Evolutionary conservation across 2,329 filamentous ascomycete genomes (phyloP).

Genomic region (Pseudogymnoascus sp.): DNA sequence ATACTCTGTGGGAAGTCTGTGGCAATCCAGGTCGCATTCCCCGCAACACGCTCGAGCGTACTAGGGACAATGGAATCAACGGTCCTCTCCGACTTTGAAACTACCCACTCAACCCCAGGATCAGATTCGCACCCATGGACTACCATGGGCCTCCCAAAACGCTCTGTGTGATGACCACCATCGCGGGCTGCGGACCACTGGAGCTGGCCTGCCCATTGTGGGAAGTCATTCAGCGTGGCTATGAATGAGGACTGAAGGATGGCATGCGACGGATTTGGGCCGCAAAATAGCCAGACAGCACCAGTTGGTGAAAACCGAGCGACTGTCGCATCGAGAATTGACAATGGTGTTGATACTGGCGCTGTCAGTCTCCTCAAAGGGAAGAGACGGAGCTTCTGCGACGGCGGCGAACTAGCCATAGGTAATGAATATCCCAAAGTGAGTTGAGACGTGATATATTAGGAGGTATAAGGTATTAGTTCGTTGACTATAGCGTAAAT

Average conservation of each 20-base stretch:
- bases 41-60: slow-evolving; percentile 11
- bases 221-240: slow-evolving; percentile 25
- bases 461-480: not conserved
- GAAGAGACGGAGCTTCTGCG: not conserved
- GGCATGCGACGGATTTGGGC: slow-evolving; percentile 9
- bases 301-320: slow-evolving; percentile 33
- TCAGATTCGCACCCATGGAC: slow-evolving; percentile 31
- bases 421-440: not conserved
- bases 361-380: not conserved
- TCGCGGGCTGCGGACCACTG: slow-evolving; percentile 30
- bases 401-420: not conserved
- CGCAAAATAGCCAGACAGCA: slow-evolving; percentile 36
- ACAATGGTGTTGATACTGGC: slow-evolving; percentile 23
- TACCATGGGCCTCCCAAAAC: slow-evolving; percentile 31
- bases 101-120: slow-evolving; percentile 34
- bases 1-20: slow-evolving; percentile 28
- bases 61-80: slow-evolving; percentile 29
- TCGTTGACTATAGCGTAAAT: not conserved
- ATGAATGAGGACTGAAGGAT: slow-evolving; percentile 25
- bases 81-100: slow-evolving; percentile 23
- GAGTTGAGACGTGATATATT: not conserved
- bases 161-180: slow-evolving; percentile 29
- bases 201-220: slow-evolving; percentile 5
- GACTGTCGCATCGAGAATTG: slow-evolving; percentile 36
- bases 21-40: slow-evolving; percentile 28